These are phyloP conservation scores for Thermomucor indicae-seudaticae DNA, from an alignment of 371 early-diverging fungal species.

Conservation along the genomic window DNA sequence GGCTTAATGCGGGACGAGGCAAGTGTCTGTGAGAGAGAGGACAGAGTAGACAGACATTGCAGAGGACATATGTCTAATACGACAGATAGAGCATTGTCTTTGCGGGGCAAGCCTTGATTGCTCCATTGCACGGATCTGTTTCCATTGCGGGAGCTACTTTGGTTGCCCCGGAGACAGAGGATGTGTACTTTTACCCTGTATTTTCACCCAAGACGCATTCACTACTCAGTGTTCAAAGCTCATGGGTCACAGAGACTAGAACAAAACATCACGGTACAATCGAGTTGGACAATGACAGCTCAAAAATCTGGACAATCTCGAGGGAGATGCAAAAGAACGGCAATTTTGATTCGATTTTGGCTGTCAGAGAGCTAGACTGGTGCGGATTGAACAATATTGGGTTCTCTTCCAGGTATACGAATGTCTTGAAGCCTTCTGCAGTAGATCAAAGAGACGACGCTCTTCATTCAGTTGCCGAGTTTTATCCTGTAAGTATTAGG, in stretches of 20 bases:
- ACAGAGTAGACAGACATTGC: no score
- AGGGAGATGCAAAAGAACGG: no score
- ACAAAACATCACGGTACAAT: neutral
- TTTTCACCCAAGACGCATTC: slow-evolving; percentile 61
- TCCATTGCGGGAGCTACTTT: slow-evolving; percentile 37
- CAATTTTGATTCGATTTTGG: slow-evolving; percentile 28
- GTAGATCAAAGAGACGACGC: neutral
- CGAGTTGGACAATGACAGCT: neutral
- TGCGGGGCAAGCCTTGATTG: slow-evolving; percentile 45
- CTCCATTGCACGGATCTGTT: slow-evolving; percentile 41
- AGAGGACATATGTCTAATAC: no score
- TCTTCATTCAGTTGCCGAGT: slow-evolving; percentile 14
- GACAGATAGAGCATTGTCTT: slow-evolving; percentile 40
- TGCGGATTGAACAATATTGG: slow-evolving; percentile 43
- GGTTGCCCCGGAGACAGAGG: slow-evolving; percentile 6
- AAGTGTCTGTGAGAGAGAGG: no score
- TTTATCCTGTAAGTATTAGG: slow-evolving; percentile 21
- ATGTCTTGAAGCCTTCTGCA: slow-evolving; percentile 32
- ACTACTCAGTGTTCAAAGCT: slow-evolving; percentile 38
- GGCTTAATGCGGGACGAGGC: no score
- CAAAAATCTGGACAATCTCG: neutral
- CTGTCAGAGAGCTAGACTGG: slow-evolving; percentile 31
- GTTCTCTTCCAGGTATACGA: slow-evolving; percentile 27
- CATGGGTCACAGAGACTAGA: neutral
- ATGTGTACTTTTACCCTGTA: slow-evolving; percentile 39